Evolutionary conservation across 768 basidiomycete species (phyloP), one percentile per base, ranked within the genome.

Genomic region (Tricholoma bakamatsutake): DNA sequence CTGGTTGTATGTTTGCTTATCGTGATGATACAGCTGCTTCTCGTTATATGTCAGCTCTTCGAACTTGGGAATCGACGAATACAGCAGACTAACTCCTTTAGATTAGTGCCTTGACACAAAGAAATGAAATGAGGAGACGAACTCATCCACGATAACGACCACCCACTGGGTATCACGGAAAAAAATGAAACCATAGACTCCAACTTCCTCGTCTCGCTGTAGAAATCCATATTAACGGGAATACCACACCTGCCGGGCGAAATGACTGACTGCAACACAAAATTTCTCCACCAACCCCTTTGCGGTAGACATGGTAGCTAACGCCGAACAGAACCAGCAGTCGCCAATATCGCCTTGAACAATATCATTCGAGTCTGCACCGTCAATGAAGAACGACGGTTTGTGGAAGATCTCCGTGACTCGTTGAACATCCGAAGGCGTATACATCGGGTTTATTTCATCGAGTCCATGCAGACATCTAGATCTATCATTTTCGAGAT

Each of bases 81-180:
- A 80, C 2, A 83, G 70, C 42, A 78, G 66, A 60, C 80, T 82
- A 52, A 9, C n/a, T 45, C 52, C 11, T 9, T 35, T 11, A 28
- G 13, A 47, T 47, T 13, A 50, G 27, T 21, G 46, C 30, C 8
- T 35, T 5, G 7, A 18, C 40, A n/a, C 2, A 28, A 40, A 27
- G n/a, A 24, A 24, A 51, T 21, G 28, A 13, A 40, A n/a, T 3
- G 1, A 80, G 69, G 63, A 21, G 18, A 65, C 79, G 39, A 56
- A 82, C 80, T 84, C 82, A 60, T 84, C 82, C 52, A 83, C 74
- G 56, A 84, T 74, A 7, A 83, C 73, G 11, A 74, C 69, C 11
- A 77, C 76, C 81, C 81, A 83, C 27, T 69, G 67, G 40, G 68
- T 67, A 62, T 82, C 81, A 2, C 80, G 69, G 64, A 76, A 80